These are phyloP conservation scores for Canna indica DNA, from an alignment of 176 grass and related monocot genomes.

Conservation along the genomic window DNA sequence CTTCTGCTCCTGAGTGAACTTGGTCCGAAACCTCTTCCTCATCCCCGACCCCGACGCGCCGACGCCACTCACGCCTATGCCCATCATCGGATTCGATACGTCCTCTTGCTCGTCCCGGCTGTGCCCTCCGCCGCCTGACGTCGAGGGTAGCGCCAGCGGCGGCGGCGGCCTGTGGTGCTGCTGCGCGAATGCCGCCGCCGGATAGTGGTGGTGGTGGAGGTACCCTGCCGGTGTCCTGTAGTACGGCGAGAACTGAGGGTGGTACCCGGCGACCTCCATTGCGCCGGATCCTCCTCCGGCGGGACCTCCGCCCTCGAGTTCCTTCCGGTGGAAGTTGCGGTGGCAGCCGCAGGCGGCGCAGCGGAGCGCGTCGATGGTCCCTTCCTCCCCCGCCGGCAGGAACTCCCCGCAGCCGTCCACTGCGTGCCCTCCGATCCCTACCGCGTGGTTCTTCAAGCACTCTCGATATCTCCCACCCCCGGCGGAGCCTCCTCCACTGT, in stretches of 20 bases:
- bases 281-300: too few relatives aligned
- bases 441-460: constrained; percentile 20
- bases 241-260: constrained; percentile 14
- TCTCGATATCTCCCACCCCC: constrained; percentile 11
- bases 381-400: constrained; percentile 13
- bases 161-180: neutral
- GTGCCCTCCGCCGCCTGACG: constrained; percentile 1
- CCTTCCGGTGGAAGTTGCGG: constrained; percentile 16
- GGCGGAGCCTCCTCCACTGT: neutral
- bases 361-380: constrained; percentile 15
- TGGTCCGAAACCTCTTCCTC: constrained; percentile 19
- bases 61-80: neutral
- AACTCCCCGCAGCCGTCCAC: constrained; percentile 22
- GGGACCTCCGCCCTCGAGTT: neutral
- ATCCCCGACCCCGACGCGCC: neutral
- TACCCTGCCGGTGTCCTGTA: neutral
- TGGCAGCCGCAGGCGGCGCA: constrained; percentile 18
- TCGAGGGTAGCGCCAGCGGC: constrained; percentile 7
- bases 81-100: constrained; percentile 8
- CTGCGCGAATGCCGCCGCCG: neutral
- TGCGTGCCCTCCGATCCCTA: constrained; percentile 12
- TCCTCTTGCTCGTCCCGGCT: constrained; percentile 17
- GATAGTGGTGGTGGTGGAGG: neutral
- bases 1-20: constrained; percentile 21
- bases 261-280: constrained; percentile 1